Evolutionary conservation across 495 filamentous ascomycete species (phyloP).

Genomic region (Neurospora discreta): DNA sequence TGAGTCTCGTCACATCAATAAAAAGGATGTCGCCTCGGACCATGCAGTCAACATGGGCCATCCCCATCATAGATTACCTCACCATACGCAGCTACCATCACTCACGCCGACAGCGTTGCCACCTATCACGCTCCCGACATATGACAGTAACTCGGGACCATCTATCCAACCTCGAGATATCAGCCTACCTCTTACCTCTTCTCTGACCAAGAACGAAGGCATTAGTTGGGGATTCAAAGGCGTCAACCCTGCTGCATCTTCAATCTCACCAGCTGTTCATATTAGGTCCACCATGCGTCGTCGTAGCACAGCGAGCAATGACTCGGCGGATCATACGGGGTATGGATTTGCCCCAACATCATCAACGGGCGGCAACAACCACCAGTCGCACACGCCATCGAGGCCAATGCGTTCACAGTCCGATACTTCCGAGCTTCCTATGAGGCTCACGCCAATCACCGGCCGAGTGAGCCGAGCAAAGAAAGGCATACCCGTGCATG

Average conservation of each 20-base stretch:
- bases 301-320: conserved; percentile 31
- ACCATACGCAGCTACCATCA: background rate
- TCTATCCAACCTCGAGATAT: conserved; percentile 16
- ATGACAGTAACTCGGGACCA: conserved; percentile 17
- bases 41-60: conserved; percentile 19
- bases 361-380: conserved; percentile 12
- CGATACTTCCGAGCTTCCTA: conserved; percentile 25
- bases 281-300: conserved; percentile 22
- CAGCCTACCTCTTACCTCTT: conserved; percentile 18
- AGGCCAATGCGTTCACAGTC: conserved; percentile 28
- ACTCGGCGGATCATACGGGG: conserved; percentile 34
- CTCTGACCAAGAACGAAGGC: conserved; percentile 15
- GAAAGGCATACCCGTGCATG: conserved; percentile 72
- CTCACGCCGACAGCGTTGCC: conserved; percentile 7
- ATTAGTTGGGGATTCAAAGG: conserved; percentile 11
- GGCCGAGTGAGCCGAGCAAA: conserved; percentile 71
- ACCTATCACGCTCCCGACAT: conserved; percentile 7
- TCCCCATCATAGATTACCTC: conserved; percentile 8
- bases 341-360: conserved; percentile 27
- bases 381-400: conserved; percentile 18
- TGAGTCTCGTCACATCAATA: conserved; percentile 24
- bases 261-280: conserved; percentile 1
- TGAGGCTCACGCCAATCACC: conserved; percentile 58
- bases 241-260: conserved; percentile 2
- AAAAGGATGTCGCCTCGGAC: conserved; percentile 28